Conservation (phyloP, 257 asterid genomes). For the Fraxinus americana region DNA sequence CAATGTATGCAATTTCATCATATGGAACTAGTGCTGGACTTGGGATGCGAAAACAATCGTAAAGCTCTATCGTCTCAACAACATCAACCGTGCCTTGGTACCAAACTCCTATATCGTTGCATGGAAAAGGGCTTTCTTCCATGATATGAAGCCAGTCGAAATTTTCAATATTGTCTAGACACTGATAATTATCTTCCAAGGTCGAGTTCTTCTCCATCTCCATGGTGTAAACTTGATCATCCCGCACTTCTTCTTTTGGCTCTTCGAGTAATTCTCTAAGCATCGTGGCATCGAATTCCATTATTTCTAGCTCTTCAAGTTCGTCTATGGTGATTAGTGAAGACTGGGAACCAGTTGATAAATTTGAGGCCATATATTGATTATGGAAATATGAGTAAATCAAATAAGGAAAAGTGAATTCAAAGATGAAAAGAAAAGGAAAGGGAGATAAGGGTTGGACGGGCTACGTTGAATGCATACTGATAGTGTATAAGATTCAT, state of each 20-base stretch:
- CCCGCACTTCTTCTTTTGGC: conserved; percentile 25
- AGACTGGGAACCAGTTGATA: conserved; percentile 28
- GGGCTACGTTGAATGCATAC: not conserved
- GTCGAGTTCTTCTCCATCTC: conserved; percentile 7
- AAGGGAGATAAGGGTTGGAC: not conserved
- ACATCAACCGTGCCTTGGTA: conserved; percentile 19
- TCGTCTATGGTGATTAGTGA: conserved; percentile 30
- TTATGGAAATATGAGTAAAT: not conserved
- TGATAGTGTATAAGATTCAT: conserved; percentile 26
- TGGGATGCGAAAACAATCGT: not conserved
- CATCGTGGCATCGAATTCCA: conserved; percentile 38
- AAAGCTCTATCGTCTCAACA: conserved; percentile 30
- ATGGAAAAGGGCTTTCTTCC: conserved; percentile 30
- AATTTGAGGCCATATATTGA: conserved; percentile 37
- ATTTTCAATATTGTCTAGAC: not conserved
- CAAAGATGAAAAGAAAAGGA: not conserved
- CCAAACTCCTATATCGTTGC: conserved; percentile 33
- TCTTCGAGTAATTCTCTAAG: conserved; percentile 43
- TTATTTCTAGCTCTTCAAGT: conserved; percentile 37
- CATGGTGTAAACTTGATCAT: not conserved
- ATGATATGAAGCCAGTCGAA: conserved; percentile 33
- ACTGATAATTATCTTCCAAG: conserved; percentile 20
- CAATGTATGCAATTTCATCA: conserved; percentile 1
- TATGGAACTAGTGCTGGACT: not conserved
- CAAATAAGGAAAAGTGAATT: not conserved